A percentile compares a stretch with the other conserved stretches of the same genome.
phyloP scores from a whole-genome alignment of 1,284 basidiomycete genomes.

The Ustilago tritici region DNA sequence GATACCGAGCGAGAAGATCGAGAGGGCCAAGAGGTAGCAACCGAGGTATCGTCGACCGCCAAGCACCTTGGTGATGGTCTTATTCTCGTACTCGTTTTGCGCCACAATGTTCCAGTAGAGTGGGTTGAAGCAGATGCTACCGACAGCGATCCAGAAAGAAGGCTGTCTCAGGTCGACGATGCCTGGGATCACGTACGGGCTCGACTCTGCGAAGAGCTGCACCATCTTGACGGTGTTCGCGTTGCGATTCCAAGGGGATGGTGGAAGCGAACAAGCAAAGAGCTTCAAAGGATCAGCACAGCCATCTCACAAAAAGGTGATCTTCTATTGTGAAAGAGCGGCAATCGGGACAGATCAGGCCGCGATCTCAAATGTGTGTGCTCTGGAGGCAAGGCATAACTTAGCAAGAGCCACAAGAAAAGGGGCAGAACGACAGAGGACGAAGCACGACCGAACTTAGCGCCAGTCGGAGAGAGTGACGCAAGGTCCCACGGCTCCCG shows the following conservation, averaged over 20 bases:
- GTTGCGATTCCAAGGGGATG: background rate
- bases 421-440: background rate
- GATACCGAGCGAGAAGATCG: constrained; percentile 72
- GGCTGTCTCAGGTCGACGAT: constrained; percentile 59
- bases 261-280: background rate
- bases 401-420: background rate
- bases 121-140: constrained; percentile 79
- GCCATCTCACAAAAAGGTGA: background rate
- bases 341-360: constrained; percentile 2
- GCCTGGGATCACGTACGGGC: constrained; percentile 48
- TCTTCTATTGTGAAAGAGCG: background rate
- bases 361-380: background rate
- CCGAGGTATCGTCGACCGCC: constrained; percentile 74
- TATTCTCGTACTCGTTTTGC: constrained; percentile 76
- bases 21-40: constrained; percentile 89
- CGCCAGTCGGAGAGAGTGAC: background rate
- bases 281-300: background rate
- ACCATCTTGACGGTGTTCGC: background rate
- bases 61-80: constrained; percentile 65
- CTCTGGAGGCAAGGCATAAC: too few relatives aligned
- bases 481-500: constrained; percentile 6
- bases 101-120: constrained; percentile 96
- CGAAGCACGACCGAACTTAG: constrained; percentile 5
- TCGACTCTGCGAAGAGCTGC: background rate
- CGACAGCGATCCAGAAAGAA: constrained; percentile 60